Percentiles rank a stretch among this genome's conserved stretches.
Conservation (phyloP, 129 eudicot species). For the Chrysanthemum lavandulifolium region DNA sequence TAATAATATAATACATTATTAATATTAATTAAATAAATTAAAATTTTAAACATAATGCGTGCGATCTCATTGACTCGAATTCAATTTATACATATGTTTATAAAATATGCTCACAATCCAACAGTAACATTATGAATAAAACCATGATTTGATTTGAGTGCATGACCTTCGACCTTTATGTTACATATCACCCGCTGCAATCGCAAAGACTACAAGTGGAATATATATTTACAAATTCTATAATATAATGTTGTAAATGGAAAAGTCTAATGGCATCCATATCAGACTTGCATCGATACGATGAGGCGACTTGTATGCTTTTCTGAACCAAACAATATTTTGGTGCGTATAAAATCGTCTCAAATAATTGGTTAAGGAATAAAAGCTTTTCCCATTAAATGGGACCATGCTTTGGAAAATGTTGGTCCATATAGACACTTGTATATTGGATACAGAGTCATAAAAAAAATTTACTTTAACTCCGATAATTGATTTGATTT, state of each 20-base stretch:
- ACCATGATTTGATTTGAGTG: too few relatives aligned
- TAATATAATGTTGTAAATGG: not conserved
- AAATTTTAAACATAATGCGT: too few relatives aligned
- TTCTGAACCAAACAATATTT: conserved; percentile 22
- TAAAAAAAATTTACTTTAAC: not conserved
- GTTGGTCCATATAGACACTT: conserved; percentile 14
- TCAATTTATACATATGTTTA: too few relatives aligned
- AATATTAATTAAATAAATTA: too few relatives aligned
- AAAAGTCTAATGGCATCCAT: conserved; percentile 24
- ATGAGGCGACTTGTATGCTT: conserved; percentile 27
- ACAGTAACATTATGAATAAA: too few relatives aligned
- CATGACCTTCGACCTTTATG: too few relatives aligned
- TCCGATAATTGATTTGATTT: too few relatives aligned
- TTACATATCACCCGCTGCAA: too few relatives aligned
- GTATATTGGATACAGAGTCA: not conserved
- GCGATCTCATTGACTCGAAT: too few relatives aligned
- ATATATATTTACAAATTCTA: not conserved
- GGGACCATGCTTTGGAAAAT: not conserved
- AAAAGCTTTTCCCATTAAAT: conserved; percentile 5
- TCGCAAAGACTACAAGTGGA: not conserved
- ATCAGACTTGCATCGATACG: conserved; percentile 31
- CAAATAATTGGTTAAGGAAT: conserved; percentile 5
- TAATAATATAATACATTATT: too few relatives aligned
- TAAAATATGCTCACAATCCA: too few relatives aligned
- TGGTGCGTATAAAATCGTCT: conserved; percentile 1